These are phyloP conservation scores for Dendrobium huoshanense DNA, from an alignment of 106 monocot species.

Conservation along the genomic window DNA sequence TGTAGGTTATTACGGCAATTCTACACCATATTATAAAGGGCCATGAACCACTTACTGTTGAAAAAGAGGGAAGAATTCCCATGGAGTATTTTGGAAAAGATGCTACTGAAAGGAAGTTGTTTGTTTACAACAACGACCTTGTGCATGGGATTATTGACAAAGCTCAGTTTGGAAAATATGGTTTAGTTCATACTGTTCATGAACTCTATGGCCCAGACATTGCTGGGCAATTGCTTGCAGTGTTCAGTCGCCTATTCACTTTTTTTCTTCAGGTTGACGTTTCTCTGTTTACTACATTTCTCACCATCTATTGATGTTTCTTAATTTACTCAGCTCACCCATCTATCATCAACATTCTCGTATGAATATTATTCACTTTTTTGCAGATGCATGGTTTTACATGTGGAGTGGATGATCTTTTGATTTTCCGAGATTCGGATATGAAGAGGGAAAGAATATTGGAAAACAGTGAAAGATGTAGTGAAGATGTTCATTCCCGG, in stretches of 20 bases:
- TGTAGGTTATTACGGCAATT: conserved; percentile 82
- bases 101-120: conserved; percentile 32
- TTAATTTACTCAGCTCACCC: background rate
- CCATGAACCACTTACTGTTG: conserved; percentile 59
- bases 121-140: conserved; percentile 70
- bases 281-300: background rate
- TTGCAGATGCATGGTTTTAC: conserved; percentile 97
- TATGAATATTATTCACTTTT: background rate
- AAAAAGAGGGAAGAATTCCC: conserved; percentile 59
- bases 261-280: conserved; percentile 69
- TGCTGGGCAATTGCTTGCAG: conserved; percentile 70
- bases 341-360: background rate
- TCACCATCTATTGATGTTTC: background rate
- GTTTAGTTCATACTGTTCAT: conserved; percentile 87
- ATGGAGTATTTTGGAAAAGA: conserved; percentile 61
- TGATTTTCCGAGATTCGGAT: conserved; percentile 44
- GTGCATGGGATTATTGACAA: conserved; percentile 96
- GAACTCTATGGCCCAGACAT: conserved; percentile 89
- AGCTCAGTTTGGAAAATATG: conserved; percentile 87
- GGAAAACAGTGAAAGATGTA: conserved; percentile 46
- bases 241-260: conserved; percentile 90
- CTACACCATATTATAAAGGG: conserved; percentile 63
- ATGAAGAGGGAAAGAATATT: conserved; percentile 42
- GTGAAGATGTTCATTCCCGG: conserved; percentile 56
- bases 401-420: conserved; percentile 92